phyloP scores from a whole-genome alignment of 345 rosid genomes.

The Syzygium aqueum region DNA sequence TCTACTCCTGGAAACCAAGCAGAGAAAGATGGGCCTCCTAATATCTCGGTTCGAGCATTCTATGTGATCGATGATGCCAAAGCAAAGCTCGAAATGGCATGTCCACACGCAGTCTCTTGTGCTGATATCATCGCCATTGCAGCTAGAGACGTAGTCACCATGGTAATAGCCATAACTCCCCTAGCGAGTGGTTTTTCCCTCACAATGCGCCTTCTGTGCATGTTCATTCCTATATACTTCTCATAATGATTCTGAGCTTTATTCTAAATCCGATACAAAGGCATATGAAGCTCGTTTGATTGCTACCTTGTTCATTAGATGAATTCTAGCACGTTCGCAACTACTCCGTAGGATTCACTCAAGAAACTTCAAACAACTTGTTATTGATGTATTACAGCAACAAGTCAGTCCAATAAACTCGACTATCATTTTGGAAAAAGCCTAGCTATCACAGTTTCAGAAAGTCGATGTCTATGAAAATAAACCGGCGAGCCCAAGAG shows the following conservation, averaged over 20 bases:
- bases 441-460: neutral
- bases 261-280: neutral
- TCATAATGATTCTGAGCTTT: neutral
- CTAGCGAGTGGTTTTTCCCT: neutral
- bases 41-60: constrained; percentile 62
- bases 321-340: neutral
- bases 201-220: neutral
- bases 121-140: constrained; percentile 67
- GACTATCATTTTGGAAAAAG: neutral
- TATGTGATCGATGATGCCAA: constrained; percentile 75
- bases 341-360: neutral
- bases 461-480: neutral
- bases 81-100: constrained; percentile 54
- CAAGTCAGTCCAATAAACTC: neutral
- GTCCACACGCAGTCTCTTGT: constrained; percentile 60
- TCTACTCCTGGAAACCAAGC: constrained; percentile 58
- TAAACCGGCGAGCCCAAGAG: neutral
- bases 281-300: neutral
- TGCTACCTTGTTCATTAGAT: neutral
- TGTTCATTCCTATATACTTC: neutral
- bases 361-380: neutral
- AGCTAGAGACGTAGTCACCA: constrained; percentile 67
- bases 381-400: neutral
- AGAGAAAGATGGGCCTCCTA: constrained; percentile 86
- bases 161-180: constrained; percentile 21